Evolutionary conservation across 352 stramenopile species (phyloP), one percentile per base, ranked within the genome.

Genomic region (Phytophthora pisi): DNA sequence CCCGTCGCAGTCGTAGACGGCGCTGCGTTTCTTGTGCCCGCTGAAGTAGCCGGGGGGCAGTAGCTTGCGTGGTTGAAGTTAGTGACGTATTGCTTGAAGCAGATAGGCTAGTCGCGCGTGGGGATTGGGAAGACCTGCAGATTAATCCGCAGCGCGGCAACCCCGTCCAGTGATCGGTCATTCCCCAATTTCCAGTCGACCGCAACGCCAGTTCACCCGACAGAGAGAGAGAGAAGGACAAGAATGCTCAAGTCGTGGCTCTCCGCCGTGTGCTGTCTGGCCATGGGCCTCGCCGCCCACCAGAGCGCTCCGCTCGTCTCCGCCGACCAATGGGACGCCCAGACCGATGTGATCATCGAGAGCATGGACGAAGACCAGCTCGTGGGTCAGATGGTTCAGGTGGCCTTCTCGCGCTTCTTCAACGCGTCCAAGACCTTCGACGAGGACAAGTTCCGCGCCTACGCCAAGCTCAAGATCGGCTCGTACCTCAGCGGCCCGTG

Each of bases 361-460:
- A 72, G 60, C 42, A 72, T 77, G 64, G 55, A 71, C 54, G 57
- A 68, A 60, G 69, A 72, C 30, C 57, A 77, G 4, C 56, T 89
- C 60, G 64, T 98, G 9, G 90, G 90, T 1, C 92, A 98, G 64
- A 96, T 98, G 90, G 86, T 88, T 15, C 92, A 98, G 71, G 76
- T 97, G 7, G 85, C 93, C 28, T 84, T 97, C 50, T 84, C 70
- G 42, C 70, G 82, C 7, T 77, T 97, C 11, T 67, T 97, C 34
- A 75, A 84, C 50, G 43, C 75, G n/a, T 70, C 93, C 61, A 72
- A 73, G 24, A 83, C 69, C 2, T 71, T 92, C 36, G 78, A 95
- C 49, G 68, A 81, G 49, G 78, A 83, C 34, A 69, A 81, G 23
- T 77, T 97, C 23, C 76, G 78, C 20, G 51, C 79, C 5, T 92